Conservation (phyloP, 768 basidiomycete species). For the Russula virescens region DNA sequence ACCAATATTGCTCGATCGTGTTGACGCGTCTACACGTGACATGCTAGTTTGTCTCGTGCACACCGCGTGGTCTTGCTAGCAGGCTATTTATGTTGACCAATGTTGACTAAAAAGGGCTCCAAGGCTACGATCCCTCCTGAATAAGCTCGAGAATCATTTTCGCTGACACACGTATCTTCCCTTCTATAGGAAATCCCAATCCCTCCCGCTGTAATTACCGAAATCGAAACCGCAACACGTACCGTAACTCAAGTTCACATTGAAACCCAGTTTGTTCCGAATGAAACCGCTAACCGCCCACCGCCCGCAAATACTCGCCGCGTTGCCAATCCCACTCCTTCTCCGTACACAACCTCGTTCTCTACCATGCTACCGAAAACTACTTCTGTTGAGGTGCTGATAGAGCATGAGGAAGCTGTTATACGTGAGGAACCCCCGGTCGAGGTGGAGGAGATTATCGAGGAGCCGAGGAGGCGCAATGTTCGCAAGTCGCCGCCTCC, state of each 20-base stretch:
- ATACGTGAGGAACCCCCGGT: conserved; percentile 33
- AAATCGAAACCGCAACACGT: conserved; percentile 47
- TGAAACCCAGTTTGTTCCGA: conserved; percentile 31
- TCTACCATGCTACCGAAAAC: conserved; percentile 63
- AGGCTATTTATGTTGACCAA: background rate
- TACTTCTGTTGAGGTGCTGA: conserved; percentile 57
- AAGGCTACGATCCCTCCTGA: conserved; percentile 26
- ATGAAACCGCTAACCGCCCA: conserved; percentile 55
- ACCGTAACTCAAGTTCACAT: conserved; percentile 44
- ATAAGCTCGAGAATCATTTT: conserved; percentile 16
- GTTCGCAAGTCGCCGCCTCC: conserved; percentile 41
- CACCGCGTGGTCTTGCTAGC: conserved; percentile 36
- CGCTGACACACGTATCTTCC: conserved; percentile 23
- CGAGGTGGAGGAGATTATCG: conserved; percentile 36
- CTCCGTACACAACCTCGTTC: conserved; percentile 50
- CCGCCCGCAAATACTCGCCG: conserved; percentile 75
- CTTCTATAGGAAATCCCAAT: conserved; percentile 40
- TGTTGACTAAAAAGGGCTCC: conserved; percentile 16
- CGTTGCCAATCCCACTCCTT: conserved; percentile 67
- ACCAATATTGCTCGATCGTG: conserved; percentile 25
- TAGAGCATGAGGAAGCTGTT: conserved; percentile 48
- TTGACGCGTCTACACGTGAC: conserved; percentile 26
- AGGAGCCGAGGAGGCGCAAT: conserved; percentile 37
- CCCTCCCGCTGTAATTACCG: conserved; percentile 42
- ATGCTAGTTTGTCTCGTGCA: conserved; percentile 19